Evolutionary conservation across 306 rosid species (phyloP).

Genomic region (Spatholobus suberectus): DNA sequence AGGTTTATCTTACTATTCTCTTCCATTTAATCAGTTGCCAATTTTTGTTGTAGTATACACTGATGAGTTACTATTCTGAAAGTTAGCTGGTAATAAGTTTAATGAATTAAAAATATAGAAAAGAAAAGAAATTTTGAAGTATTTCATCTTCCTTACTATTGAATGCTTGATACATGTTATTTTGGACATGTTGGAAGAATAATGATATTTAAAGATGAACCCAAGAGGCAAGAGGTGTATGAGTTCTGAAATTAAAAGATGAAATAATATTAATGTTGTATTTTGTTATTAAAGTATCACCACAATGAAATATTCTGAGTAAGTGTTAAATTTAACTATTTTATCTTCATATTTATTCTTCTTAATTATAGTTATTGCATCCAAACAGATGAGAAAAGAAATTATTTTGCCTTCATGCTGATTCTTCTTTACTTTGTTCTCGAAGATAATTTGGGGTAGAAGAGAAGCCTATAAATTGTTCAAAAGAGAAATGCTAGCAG

Average conservation of each 20-base stretch:
- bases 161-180: neutral
- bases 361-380: neutral
- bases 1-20: neutral
- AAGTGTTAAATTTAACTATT: neutral
- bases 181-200: neutral
- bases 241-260: neutral
- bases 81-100: neutral
- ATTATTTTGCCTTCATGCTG: neutral
- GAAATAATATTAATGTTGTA: neutral
- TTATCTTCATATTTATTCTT: constrained; percentile 11
- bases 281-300: neutral
- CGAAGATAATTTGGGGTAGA: neutral
- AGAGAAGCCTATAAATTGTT: constrained; percentile 21
- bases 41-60: neutral
- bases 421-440: neutral
- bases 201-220: neutral
- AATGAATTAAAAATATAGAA: neutral
- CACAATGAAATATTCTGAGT: neutral
- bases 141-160: constrained; percentile 6
- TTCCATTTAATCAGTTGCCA: neutral
- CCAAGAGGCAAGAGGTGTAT: neutral
- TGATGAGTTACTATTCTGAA: neutral
- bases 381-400: neutral
- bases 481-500: neutral
- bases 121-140: neutral